These are phyloP conservation scores for Pseudognaphalium luteoalbum DNA, from an alignment of 129 eudicot genomes.

Conservation along the genomic window DNA sequence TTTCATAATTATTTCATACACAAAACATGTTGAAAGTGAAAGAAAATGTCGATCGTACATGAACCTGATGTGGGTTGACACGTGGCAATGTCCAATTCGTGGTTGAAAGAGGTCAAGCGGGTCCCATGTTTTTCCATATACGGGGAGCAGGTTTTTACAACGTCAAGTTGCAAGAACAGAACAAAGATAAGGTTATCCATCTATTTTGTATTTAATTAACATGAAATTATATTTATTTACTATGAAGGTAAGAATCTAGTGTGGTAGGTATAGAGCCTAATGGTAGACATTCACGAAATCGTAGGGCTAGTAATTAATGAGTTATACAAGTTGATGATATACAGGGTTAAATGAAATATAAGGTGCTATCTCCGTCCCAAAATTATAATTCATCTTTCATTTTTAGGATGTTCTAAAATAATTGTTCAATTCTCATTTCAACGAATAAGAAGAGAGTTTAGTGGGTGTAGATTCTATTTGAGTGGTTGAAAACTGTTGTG, in stretches of 20 bases:
- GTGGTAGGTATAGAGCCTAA: not conserved
- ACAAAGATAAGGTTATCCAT: constrained; percentile 20
- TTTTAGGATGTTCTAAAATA: too few relatives aligned
- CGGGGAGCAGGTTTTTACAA: constrained; percentile 33
- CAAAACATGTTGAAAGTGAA: constrained; percentile 12
- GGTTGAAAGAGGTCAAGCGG: constrained; percentile 4
- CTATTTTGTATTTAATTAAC: not conserved
- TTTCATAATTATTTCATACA: constrained; percentile 6
- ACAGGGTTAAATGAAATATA: not conserved
- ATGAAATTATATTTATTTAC: not conserved
- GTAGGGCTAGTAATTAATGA: not conserved
- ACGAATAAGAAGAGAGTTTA: too few relatives aligned
- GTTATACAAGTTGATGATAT: not conserved
- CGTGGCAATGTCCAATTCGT: constrained; percentile 21
- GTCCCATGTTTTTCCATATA: constrained; percentile 22
- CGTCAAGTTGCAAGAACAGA: constrained; percentile 17
- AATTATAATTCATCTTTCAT: too few relatives aligned
- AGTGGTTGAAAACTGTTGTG: too few relatives aligned
- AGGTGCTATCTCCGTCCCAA: too few relatives aligned
- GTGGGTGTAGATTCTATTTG: too few relatives aligned
- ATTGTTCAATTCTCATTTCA: too few relatives aligned
- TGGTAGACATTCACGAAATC: not conserved
- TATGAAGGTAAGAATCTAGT: not conserved
- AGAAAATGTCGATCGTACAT: not conserved
- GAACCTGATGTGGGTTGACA: constrained; percentile 5